Evolutionary conservation across 139 green algal genomes (phyloP), one percentile per base, ranked within the genome.

Genomic region (Chlamydomonas urium): DNA sequence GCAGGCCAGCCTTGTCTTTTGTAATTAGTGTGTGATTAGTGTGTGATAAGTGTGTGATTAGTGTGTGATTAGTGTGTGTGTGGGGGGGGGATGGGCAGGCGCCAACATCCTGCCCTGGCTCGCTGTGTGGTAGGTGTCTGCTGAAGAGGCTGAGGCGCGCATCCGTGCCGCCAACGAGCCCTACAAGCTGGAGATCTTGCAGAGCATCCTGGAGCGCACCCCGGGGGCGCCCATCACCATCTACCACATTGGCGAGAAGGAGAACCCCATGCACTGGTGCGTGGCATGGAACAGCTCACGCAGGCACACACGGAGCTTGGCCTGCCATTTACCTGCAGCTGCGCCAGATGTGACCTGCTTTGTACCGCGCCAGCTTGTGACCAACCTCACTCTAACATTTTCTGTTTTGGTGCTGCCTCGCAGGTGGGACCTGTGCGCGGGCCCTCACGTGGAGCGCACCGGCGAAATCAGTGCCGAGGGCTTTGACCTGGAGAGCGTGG

Each of bases 181-280:
- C 0, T 99, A 98, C 87, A 99, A 99, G 81, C 80, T 97, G 37
- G 93, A 99, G 79, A 96, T 99, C 73, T 82, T 99, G 36, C 82
- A 97, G 35, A 76, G 75, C 69, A 97, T 98, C 71, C 72, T 90
- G 23, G 79, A 66, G 21, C 81, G 75, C 17, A 81, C 94, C 63
- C 81, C 90, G 1, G 65, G 76, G 14, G 92, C 92, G 4, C 50
- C 89, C 71, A 98, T 99, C 86, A 99, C 95, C 29, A 96, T 99
- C 70, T 98, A 97, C 81, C 93, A 98, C 85, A 95, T 98, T 3
- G 95, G 95, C 2, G 81, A 92, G 35, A 77, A 85, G 42, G 85
- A 87, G 14, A 79, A 89, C 76, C 75, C 75, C 0, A 72, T 66
- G 53, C 83, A 88, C 70, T 86, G 80, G 80, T 75, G 23, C 21